These are phyloP conservation scores for Pythium plurisporium DNA, from an alignment of 352 stramenopile genomes.

Conservation along the genomic window DNA sequence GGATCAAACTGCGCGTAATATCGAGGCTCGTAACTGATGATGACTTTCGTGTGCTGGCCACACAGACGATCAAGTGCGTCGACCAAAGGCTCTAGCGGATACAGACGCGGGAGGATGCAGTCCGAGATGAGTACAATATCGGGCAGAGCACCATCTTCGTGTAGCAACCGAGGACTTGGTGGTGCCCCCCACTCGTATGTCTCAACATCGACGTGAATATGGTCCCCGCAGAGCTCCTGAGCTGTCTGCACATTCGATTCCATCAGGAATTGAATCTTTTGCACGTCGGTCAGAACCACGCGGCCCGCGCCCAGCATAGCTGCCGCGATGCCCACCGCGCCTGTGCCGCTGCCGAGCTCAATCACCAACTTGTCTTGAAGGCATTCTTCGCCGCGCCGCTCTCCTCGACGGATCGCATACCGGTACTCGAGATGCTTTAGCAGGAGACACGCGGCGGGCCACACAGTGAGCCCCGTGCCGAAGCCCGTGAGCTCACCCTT, in stretches of 20 bases:
- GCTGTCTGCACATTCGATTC: slow-evolving; percentile 76
- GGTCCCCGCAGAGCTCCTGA: slow-evolving; percentile 19
- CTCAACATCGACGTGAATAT: slow-evolving; percentile 55
- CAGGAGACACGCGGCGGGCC: slow-evolving; percentile 75
- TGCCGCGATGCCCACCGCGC: slow-evolving; percentile 86
- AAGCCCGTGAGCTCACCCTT: slow-evolving; percentile 80
- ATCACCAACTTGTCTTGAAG: slow-evolving; percentile 57
- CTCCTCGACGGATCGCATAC: slow-evolving; percentile 9
- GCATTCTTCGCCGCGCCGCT: neutral
- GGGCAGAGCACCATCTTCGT: slow-evolving; percentile 22
- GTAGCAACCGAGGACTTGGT: slow-evolving; percentile 31
- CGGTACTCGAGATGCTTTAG: slow-evolving; percentile 76
- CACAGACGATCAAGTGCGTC: slow-evolving; percentile 78
- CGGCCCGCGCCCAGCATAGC: slow-evolving; percentile 75
- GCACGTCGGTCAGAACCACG: slow-evolving; percentile 90
- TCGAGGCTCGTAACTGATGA: slow-evolving; percentile 88
- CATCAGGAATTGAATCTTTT: slow-evolving; percentile 87
- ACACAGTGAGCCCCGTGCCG: slow-evolving; percentile 77
- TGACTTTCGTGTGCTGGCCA: slow-evolving; percentile 38
- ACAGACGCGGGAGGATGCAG: slow-evolving; percentile 95
- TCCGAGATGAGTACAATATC: slow-evolving; percentile 92
- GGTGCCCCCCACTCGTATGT: slow-evolving; percentile 89
- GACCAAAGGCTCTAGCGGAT: slow-evolving; percentile 93
- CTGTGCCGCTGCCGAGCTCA: slow-evolving; percentile 91
- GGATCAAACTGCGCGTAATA: slow-evolving; percentile 81